These are phyloP conservation scores for Boeremia exigua DNA, from an alignment of 2,329 filamentous ascomycete species.

Conservation along the genomic window DNA sequence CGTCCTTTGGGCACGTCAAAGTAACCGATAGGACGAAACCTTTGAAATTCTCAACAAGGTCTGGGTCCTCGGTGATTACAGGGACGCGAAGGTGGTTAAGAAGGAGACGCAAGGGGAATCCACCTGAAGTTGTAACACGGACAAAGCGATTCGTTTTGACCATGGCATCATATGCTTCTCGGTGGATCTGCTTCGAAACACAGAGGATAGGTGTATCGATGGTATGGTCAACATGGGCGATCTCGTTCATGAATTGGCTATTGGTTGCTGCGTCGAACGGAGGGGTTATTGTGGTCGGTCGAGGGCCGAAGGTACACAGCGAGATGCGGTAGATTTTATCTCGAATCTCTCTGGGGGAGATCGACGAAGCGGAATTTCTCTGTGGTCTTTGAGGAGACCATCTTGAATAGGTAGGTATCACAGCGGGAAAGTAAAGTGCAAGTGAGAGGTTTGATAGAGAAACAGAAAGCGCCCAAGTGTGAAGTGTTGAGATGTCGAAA, in stretches of 20 bases:
- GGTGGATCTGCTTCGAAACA: slow-evolving; percentile 13
- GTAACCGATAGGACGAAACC: slow-evolving; percentile 22
- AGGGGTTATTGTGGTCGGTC: background rate
- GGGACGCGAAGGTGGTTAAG: slow-evolving; percentile 7
- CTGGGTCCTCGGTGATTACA: slow-evolving; percentile 7
- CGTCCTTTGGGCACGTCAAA: background rate
- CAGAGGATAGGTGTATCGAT: slow-evolving; percentile 18
- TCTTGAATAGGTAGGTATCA: background rate
- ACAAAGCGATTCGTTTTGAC: slow-evolving; percentile 28
- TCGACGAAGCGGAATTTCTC: slow-evolving; percentile 14
- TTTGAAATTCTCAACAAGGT: slow-evolving; percentile 11
- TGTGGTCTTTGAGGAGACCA: background rate
- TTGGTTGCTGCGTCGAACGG: background rate
- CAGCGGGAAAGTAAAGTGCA: too few relatives aligned
- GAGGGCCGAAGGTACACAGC: slow-evolving; percentile 11
- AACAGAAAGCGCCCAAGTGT: too few relatives aligned
- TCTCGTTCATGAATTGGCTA: background rate
- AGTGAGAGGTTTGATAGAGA: too few relatives aligned
- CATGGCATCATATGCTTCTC: slow-evolving; percentile 22
- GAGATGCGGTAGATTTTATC: slow-evolving; percentile 18
- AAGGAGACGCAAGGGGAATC: slow-evolving; percentile 7
- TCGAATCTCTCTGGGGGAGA: slow-evolving; percentile 20
- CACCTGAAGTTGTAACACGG: slow-evolving; percentile 7
- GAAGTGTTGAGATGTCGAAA: too few relatives aligned
- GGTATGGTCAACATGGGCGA: background rate